These are phyloP conservation scores for Calonectria montana DNA, from an alignment of 2,329 filamentous ascomycete species.

Conservation along the genomic window DNA sequence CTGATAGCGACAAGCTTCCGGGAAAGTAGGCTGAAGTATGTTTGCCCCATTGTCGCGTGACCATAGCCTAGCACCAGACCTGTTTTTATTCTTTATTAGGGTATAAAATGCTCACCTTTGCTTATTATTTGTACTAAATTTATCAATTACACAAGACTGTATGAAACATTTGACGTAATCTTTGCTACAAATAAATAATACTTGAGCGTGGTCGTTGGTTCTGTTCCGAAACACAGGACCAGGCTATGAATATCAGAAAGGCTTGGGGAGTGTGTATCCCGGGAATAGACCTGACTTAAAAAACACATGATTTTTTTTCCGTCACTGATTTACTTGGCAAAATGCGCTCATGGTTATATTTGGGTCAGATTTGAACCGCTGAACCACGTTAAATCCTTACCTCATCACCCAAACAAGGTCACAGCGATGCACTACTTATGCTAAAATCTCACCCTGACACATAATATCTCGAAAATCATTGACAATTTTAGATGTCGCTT, in stretches of 20 bases:
- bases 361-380: not conserved
- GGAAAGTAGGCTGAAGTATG: not conserved
- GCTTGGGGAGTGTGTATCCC: not conserved
- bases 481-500: not conserved
- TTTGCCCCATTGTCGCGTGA: not conserved
- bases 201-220: not conserved
- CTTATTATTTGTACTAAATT: not conserved
- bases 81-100: not conserved
- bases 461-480: not conserved
- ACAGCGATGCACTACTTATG: not conserved
- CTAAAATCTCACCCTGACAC: conserved; percentile 2
- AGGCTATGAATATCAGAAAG: not conserved
- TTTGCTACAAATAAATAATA: not conserved
- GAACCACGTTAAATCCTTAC: not conserved
- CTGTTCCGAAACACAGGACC: not conserved
- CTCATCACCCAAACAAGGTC: not conserved
- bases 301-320: not conserved
- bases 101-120: not conserved
- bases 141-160: no score
- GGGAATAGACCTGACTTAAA: not conserved
- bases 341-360: not conserved
- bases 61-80: not conserved
- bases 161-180: not conserved
- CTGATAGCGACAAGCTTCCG: conserved; percentile 1
- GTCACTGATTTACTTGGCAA: not conserved